Percentiles rank a stretch among this genome's conserved stretches.
Evolutionary conservation across 306 rosid species (phyloP).

Genomic region (peach (Prunus persica)): DNA sequence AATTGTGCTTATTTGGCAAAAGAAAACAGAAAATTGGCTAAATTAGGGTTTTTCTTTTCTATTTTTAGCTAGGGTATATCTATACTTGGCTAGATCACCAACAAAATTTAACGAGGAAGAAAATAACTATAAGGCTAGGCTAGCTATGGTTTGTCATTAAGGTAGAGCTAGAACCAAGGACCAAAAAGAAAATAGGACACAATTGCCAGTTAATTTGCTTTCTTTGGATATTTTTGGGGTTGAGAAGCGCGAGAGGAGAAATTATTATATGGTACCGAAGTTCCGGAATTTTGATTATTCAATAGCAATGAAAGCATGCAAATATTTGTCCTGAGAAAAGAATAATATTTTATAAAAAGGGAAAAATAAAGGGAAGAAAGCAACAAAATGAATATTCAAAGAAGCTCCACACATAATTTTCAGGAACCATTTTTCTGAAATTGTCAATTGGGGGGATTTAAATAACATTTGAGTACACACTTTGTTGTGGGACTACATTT

Average conservation of each 20-base stretch:
- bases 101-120: constrained; percentile 7
- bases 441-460: neutral
- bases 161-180: too few species aligned
- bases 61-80: neutral
- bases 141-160: constrained; percentile 10
- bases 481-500: neutral
- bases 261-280: neutral
- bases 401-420: neutral
- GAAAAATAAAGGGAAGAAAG: neutral
- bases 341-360: neutral
- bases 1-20: neutral
- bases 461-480: neutral
- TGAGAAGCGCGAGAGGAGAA: too few species aligned
- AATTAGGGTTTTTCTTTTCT: neutral
- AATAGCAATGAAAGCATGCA: neutral
- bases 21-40: neutral
- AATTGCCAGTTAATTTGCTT: neutral
- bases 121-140: neutral
- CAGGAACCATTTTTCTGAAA: neutral
- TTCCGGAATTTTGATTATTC: neutral
- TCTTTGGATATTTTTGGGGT: too few species aligned
- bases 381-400: neutral
- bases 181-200: too few species aligned
- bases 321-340: neutral
- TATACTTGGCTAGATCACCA: constrained; percentile 12